phyloP scores from a whole-genome alignment of 805 yeast species.

The Candida coleopterorum region DNA sequence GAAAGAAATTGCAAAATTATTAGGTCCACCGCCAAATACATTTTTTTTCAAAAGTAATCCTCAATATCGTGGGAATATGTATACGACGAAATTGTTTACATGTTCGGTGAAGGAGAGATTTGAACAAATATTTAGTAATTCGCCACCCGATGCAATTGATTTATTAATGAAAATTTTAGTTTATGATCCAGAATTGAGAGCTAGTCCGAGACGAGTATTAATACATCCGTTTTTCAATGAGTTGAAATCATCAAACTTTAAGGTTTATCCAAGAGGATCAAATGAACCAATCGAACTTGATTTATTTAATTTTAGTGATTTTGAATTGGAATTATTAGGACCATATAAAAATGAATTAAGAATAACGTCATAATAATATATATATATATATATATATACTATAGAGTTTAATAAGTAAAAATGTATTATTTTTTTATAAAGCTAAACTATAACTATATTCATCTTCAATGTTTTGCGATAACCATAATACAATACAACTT shows the following conservation, averaged over 20 bases:
- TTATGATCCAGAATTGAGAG: constrained; percentile 83
- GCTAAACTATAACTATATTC: constrained; percentile 92
- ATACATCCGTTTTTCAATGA: constrained; percentile 89
- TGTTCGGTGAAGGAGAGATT: constrained; percentile 51
- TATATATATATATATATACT: background rate
- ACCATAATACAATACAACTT: constrained; percentile 87
- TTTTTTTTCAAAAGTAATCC: constrained; percentile 74
- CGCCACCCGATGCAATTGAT: constrained; percentile 84
- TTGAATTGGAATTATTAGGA: constrained; percentile 53
- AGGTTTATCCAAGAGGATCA: constrained; percentile 52
- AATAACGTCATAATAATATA: constrained; percentile 2
- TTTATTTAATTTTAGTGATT: constrained; percentile 67
- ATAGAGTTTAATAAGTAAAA: background rate
- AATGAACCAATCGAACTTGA: constrained; percentile 35
- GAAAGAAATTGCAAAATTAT: constrained; percentile 80
- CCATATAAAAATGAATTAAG: constrained; percentile 29
- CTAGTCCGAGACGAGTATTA: constrained; percentile 75
- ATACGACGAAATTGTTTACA: constrained; percentile 56
- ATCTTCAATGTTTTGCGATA: constrained; percentile 93
- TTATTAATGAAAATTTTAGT: constrained; percentile 75
- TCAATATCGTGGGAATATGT: constrained; percentile 69
- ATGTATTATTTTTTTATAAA: constrained; percentile 33
- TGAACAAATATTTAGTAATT: constrained; percentile 50
- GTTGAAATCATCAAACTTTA: constrained; percentile 54
- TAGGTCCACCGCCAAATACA: constrained; percentile 78